These are phyloP conservation scores for Talaromyces thailandensis DNA, from an alignment of 495 filamentous ascomycete species.

Conservation along the genomic window DNA sequence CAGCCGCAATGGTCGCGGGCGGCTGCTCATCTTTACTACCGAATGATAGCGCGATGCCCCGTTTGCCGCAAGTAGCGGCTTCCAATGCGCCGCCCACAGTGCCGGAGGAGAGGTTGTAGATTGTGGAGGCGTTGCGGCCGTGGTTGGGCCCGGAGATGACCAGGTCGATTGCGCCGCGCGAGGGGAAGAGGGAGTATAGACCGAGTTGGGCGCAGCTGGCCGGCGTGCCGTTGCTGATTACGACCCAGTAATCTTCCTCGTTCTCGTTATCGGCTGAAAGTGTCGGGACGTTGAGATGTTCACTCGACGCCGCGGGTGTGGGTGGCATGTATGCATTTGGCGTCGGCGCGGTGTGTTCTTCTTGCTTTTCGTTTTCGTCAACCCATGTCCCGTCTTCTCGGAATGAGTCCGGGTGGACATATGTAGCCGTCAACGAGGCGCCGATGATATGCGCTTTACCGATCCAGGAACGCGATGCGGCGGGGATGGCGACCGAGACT, in stretches of 20 bases:
- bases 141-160: constrained; percentile 92
- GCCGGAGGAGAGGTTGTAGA: constrained; percentile 80
- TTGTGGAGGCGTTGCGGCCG: constrained; percentile 85
- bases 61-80: constrained; percentile 70
- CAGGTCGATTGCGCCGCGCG: constrained; percentile 67
- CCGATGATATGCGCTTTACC: constrained; percentile 94
- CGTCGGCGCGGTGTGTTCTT: not conserved
- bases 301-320: constrained; percentile 24
- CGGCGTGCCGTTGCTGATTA: constrained; percentile 75
- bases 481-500: constrained; percentile 86
- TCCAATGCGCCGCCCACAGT: constrained; percentile 90
- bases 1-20: constrained; percentile 55
- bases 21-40: constrained; percentile 71
- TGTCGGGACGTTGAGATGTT: constrained; percentile 10
- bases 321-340: constrained; percentile 20
- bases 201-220: constrained; percentile 86
- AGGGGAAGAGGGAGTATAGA: constrained; percentile 74
- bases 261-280: constrained; percentile 18
- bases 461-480: constrained; percentile 92
- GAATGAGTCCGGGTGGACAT: constrained; percentile 61
- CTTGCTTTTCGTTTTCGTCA: constrained; percentile 6
- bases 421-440: constrained; percentile 68
- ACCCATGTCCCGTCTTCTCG: constrained; percentile 43
- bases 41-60: constrained; percentile 76
- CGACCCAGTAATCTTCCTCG: constrained; percentile 69